Conservation (phyloP, 257 asterid species). For the Lithospermum erythrorhizon region DNA sequence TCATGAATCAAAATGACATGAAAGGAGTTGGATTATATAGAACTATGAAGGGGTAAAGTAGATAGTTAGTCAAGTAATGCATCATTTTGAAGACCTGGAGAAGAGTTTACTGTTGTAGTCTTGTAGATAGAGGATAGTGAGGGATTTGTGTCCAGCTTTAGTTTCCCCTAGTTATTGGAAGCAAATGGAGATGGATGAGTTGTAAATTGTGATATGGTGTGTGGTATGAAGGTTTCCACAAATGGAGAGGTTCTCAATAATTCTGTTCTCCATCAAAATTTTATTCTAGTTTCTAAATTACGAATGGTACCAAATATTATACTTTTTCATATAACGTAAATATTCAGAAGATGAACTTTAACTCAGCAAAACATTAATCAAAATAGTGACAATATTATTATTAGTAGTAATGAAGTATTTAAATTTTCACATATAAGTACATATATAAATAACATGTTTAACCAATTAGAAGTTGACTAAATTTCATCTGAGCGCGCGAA, state of each 20-base stretch:
- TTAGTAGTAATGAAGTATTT: too few species aligned
- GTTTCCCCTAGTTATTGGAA: neutral
- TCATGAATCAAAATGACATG: constrained; percentile 16
- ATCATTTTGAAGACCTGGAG: neutral
- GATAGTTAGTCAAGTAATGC: neutral
- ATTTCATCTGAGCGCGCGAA: too few species aligned
- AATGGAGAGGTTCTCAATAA: neutral
- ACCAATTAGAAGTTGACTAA: too few species aligned
- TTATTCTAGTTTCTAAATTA: too few species aligned
- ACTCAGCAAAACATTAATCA: too few species aligned
- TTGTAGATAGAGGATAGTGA: neutral
- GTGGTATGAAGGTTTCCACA: neutral
- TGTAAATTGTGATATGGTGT: neutral
- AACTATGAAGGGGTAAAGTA: neutral
- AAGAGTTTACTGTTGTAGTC: neutral
- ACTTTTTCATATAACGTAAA: too few species aligned
- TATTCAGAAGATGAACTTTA: too few species aligned
- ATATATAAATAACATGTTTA: too few species aligned
- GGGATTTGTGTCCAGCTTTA: neutral
- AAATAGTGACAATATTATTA: too few species aligned
- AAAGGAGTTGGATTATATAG: constrained; percentile 27
- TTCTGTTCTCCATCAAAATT: too few species aligned
- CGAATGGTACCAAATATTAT: too few species aligned
- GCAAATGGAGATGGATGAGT: neutral
- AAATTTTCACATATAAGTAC: too few species aligned